Percentiles rank a stretch among this genome's conserved stretches.
Evolutionary conservation across 2,329 filamentous ascomycete genomes (phyloP).

Genomic region (Pochonia chlamydosporia): DNA sequence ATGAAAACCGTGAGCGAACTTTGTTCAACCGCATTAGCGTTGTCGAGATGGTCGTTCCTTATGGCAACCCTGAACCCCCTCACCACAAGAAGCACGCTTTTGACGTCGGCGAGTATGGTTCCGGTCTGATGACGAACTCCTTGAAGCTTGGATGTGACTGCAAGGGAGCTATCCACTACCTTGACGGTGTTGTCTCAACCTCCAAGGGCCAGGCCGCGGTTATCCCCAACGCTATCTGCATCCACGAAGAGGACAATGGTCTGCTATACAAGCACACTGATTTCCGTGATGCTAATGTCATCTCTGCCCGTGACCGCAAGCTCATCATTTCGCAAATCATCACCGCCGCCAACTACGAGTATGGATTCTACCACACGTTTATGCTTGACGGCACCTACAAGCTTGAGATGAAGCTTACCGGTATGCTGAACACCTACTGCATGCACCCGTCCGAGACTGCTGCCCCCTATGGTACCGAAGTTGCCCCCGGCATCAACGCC

Average conservation of each 20-base stretch:
- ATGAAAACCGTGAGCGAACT: conserved; percentile 38
- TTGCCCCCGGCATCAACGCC: conserved; percentile 55
- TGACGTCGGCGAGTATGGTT: conserved; percentile 62
- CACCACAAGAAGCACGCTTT: conserved; percentile 65
- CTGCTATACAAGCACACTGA: conserved; percentile 62
- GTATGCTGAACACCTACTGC: conserved; percentile 34
- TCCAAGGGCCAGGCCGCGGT: conserved; percentile 52
- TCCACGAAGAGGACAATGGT: conserved; percentile 40
- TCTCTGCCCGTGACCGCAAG: conserved; percentile 51
- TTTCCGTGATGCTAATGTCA: conserved; percentile 52
- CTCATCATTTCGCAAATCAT: conserved; percentile 60
- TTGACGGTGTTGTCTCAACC: conserved; percentile 30
- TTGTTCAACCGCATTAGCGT: conserved; percentile 63
- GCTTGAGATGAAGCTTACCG: conserved; percentile 49
- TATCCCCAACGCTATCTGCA: conserved; percentile 49
- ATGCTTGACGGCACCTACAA: conserved; percentile 60
- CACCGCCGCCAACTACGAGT: conserved; percentile 63
- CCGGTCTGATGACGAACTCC: conserved; percentile 61
- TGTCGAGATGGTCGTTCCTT: conserved; percentile 67
- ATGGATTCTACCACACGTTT: conserved; percentile 33
- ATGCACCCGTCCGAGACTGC: conserved; percentile 32
- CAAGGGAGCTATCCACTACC: conserved; percentile 50
- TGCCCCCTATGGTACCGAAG: conserved; percentile 53
- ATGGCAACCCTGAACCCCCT: conserved; percentile 57
- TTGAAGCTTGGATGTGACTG: conserved; percentile 57